These are phyloP conservation scores for Mycena citricolor DNA, from an alignment of 1,284 basidiomycete species.

Conservation along the genomic window DNA sequence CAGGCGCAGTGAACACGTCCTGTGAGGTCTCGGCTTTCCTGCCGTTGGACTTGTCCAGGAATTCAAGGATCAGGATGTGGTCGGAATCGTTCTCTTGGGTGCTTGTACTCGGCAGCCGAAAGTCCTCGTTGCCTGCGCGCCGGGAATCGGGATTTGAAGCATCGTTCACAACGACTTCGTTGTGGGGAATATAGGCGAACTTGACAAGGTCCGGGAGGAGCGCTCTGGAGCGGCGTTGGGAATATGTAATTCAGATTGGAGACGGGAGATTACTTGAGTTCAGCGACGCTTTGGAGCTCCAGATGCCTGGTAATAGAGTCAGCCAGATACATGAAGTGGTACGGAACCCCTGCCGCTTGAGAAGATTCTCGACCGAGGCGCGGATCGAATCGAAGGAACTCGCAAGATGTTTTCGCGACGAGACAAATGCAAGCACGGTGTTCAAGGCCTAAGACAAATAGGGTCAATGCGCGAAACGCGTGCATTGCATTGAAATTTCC, in stretches of 20 bases:
- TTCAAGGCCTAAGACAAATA: constrained; percentile 76
- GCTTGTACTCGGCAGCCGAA: constrained; percentile 27
- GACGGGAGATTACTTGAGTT: constrained; percentile 81
- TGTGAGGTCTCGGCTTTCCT: constrained; percentile 32
- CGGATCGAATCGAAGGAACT: constrained; percentile 79
- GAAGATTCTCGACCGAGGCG: constrained; percentile 73
- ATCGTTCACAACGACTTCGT: constrained; percentile 62
- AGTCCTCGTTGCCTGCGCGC: constrained; percentile 37
- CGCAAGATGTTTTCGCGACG: constrained; percentile 79
- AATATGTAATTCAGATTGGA: background rate
- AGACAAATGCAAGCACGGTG: constrained; percentile 87
- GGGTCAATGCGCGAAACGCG: background rate
- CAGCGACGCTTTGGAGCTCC: constrained; percentile 76
- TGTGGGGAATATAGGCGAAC: constrained; percentile 79
- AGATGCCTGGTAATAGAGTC: constrained; percentile 55
- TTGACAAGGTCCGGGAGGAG: constrained; percentile 79
- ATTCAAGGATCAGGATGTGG: constrained; percentile 74
- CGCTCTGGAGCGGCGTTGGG: constrained; percentile 46
- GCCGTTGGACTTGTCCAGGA: constrained; percentile 58
- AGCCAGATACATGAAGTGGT: background rate
- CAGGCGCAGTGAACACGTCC: constrained; percentile 43
- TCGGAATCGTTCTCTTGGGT: constrained; percentile 38
- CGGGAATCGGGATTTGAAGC: constrained; percentile 23
- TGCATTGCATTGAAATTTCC: background rate
- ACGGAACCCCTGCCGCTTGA: constrained; percentile 57